These are phyloP conservation scores for Flaveria trinervia DNA, from an alignment of 129 eudicot species.

Conservation along the genomic window DNA sequence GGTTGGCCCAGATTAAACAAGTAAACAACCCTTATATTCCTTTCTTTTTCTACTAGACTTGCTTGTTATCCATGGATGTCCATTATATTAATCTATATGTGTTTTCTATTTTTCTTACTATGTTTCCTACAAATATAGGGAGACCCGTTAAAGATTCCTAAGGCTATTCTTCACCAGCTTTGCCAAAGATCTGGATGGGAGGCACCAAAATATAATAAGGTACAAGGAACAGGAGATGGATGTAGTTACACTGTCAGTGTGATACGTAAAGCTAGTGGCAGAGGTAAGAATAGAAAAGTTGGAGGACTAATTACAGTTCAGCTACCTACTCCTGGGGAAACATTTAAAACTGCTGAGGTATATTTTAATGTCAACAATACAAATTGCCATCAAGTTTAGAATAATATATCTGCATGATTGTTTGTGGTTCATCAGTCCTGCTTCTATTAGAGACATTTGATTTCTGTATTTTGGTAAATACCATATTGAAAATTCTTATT, in stretches of 20 bases:
- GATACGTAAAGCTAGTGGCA: conserved; percentile 90
- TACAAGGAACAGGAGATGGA: conserved; percentile 48
- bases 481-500: conserved; percentile 8
- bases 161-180: conserved; percentile 89
- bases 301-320: conserved; percentile 82
- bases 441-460: background rate
- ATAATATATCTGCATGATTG: conserved; percentile 3
- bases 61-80: conserved; percentile 19
- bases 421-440: background rate
- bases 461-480: conserved; percentile 12
- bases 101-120: conserved; percentile 19
- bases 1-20: background rate
- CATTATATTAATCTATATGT: conserved; percentile 15
- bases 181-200: conserved; percentile 98
- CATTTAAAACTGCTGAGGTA: conserved; percentile 78
- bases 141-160: conserved; percentile 84
- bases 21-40: conserved; percentile 6
- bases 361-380: background rate
- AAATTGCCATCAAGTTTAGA: background rate
- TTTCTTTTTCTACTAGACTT: conserved; percentile 27
- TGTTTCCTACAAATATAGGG: conserved; percentile 54
- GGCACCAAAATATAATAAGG: conserved; percentile 84
- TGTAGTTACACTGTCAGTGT: conserved; percentile 73
- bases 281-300: conserved; percentile 95
- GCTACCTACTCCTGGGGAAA: conserved; percentile 60